Evolutionary conservation across 1,284 basidiomycete genomes (phyloP).

Genomic region (Apiotrichum sp.): DNA sequence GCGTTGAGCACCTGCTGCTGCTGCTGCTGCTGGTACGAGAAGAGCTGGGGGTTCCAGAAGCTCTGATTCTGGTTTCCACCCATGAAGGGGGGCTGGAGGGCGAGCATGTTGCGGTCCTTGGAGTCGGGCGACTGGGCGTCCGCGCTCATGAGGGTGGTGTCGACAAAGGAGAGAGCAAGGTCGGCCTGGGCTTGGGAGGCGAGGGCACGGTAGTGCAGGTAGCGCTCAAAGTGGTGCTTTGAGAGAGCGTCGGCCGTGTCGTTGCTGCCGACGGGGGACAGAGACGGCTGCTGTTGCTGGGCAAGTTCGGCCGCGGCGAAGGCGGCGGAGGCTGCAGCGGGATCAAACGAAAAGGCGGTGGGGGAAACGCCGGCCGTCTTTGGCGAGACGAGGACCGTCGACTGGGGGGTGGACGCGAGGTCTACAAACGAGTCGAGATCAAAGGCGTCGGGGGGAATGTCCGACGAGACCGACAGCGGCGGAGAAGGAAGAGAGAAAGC

Average conservation of each 20-base stretch:
- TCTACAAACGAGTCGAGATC: slow-evolving; percentile 25
- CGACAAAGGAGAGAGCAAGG: slow-evolving; percentile 19
- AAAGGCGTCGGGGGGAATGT: slow-evolving; percentile 21
- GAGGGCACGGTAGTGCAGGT: slow-evolving; percentile 41
- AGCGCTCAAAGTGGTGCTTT: slow-evolving; percentile 40
- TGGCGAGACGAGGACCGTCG: slow-evolving; percentile 31
- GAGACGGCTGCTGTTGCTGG: background rate
- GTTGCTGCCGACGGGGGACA: background rate
- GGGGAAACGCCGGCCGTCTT: slow-evolving; percentile 12
- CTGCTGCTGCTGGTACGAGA: slow-evolving; percentile 23
- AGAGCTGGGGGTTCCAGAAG: slow-evolving; percentile 13
- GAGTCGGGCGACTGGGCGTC: slow-evolving; percentile 16
- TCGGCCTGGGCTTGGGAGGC: slow-evolving; percentile 37
- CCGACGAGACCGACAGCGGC: slow-evolving; percentile 24
- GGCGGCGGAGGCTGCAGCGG: slow-evolving; percentile 11
- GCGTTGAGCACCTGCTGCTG: slow-evolving; percentile 8
- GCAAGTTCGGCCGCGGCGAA: background rate
- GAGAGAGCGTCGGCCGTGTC: slow-evolving; percentile 32
- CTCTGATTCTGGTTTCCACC: slow-evolving; percentile 1
- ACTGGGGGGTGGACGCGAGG: slow-evolving; percentile 17
- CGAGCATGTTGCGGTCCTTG: slow-evolving; percentile 27
- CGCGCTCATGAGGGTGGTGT: slow-evolving; percentile 16
- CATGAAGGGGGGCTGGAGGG: slow-evolving; percentile 18
- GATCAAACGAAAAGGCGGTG: slow-evolving; percentile 10
- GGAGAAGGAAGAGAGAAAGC: slow-evolving; percentile 26